Percentiles rank a stretch among this genome's conserved stretches.
phyloP scores from a whole-genome alignment of 2,329 filamentous ascomycete genomes.

The Arthrobotrys megalospora region DNA sequence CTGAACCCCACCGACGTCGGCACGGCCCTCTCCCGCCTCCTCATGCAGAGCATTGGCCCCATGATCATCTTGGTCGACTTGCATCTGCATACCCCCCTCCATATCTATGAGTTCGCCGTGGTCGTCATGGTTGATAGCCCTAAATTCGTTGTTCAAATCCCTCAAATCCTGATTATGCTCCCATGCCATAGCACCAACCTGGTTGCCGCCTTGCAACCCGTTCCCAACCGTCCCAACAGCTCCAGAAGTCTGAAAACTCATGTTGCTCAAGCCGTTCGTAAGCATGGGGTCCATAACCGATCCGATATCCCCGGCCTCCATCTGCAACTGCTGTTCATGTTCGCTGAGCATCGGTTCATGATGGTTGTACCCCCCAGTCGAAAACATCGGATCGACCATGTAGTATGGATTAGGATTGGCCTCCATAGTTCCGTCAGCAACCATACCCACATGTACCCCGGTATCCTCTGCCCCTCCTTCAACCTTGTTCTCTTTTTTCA shows the following conservation, averaged over 20 bases:
- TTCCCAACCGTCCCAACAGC: conserved; percentile 1
- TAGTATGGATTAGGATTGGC: conserved; percentile 39
- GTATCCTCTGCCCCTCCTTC: conserved; percentile 19
- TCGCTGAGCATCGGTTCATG: conserved; percentile 9
- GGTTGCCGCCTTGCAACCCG: conserved; percentile 8
- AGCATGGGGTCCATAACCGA: conserved; percentile 60
- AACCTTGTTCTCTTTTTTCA: conserved; percentile 56
- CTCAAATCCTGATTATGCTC: conserved; percentile 58
- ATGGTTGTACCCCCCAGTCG: conserved; percentile 17
- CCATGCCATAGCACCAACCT: conserved; percentile 31
- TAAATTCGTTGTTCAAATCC: conserved; percentile 57
- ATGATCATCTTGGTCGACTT: conserved; percentile 15
- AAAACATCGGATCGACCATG: conserved; percentile 50
- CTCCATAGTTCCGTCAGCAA: not conserved
- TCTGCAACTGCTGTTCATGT: conserved; percentile 30
- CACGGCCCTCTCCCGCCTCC: not conserved
- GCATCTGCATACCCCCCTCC: conserved; percentile 11
- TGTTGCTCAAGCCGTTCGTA: conserved; percentile 50
- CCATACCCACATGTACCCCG: not conserved
- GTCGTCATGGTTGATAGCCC: conserved; percentile 8
- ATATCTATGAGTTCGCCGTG: conserved; percentile 34
- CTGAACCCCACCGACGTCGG: conserved; percentile 27
- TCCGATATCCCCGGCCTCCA: conserved; percentile 46
- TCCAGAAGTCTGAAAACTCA: conserved; percentile 31
- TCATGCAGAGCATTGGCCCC: conserved; percentile 22